These are phyloP conservation scores for Stagonosporopsis chrysanthemi DNA, from an alignment of 2,329 filamentous ascomycete genomes.

Conservation along the genomic window DNA sequence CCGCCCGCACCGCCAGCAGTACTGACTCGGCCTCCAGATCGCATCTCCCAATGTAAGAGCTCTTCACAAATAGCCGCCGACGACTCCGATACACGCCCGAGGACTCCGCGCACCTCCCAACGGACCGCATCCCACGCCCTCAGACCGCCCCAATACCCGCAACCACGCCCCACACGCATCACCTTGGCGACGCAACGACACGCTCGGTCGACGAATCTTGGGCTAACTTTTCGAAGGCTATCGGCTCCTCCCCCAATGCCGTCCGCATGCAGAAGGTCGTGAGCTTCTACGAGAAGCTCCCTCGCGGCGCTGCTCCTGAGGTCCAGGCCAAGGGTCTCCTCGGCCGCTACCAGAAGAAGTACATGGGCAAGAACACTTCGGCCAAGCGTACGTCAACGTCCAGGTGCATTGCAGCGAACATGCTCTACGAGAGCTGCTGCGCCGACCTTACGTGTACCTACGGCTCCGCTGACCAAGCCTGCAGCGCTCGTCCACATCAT, in stretches of 20 bases:
- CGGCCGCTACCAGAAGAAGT: constrained; percentile 81
- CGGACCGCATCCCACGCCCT: neutral
- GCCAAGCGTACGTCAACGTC: constrained; percentile 76
- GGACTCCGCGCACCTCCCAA: constrained; percentile 1
- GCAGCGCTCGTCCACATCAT: constrained; percentile 89
- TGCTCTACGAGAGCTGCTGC: neutral
- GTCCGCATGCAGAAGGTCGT: constrained; percentile 97
- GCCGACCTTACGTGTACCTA: neutral
- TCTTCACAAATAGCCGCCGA: constrained; percentile 16
- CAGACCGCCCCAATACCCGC: neutral
- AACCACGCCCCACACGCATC: neutral
- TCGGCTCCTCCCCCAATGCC: constrained; percentile 94
- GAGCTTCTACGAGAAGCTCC: constrained; percentile 98
- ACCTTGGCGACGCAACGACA: neutral
- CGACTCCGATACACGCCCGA: constrained; percentile 12
- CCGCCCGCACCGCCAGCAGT: constrained; percentile 11
- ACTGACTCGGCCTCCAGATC: constrained; percentile 65
- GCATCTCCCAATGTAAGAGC: constrained; percentile 82
- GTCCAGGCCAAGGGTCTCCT: constrained; percentile 81
- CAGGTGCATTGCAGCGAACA: neutral
- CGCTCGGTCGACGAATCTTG: neutral
- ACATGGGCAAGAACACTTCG: constrained; percentile 95
- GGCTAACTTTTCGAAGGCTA: constrained; percentile 68
- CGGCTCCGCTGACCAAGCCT: constrained; percentile 25
- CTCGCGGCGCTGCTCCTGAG: constrained; percentile 87